Conservation (phyloP, 768 basidiomycete species). For the Strobilomyces confusus region DNA sequence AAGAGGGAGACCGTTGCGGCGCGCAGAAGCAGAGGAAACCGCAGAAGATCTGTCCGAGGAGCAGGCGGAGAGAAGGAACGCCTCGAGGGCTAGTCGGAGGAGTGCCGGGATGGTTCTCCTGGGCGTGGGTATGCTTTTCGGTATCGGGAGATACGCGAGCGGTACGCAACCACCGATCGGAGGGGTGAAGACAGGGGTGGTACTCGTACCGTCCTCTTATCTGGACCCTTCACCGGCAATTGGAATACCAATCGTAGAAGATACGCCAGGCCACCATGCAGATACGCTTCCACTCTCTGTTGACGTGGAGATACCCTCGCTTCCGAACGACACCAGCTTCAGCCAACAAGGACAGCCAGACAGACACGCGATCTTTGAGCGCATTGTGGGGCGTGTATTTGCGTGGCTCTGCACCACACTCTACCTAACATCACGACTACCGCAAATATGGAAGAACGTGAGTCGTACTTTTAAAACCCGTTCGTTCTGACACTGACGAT, state of each 20-base stretch:
- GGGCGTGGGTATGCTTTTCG: constrained; percentile 69
- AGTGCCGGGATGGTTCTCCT: constrained; percentile 81
- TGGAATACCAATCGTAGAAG: constrained; percentile 10
- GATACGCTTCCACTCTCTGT: constrained; percentile 1
- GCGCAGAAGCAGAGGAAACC: constrained; percentile 33
- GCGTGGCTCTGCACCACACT: constrained; percentile 94
- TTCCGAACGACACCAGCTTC: constrained; percentile 1
- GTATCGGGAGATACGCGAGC: constrained; percentile 51
- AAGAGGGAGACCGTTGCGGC: constrained; percentile 46
- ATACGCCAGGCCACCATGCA: constrained; percentile 9
- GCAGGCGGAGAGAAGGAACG: constrained; percentile 28
- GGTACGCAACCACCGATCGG: constrained; percentile 26
- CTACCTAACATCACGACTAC: constrained; percentile 90
- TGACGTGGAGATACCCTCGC: constrained; percentile 18
- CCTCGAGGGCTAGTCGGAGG: constrained; percentile 63
- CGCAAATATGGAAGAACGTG: constrained; percentile 99
- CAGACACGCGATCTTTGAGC: constrained; percentile 40
- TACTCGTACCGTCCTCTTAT: constrained; percentile 34
- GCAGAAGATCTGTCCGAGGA: constrained; percentile 18
- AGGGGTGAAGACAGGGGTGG: constrained; percentile 41
- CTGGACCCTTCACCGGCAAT: background rate
- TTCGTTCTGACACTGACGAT: constrained; percentile 1
- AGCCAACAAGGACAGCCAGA: constrained; percentile 16
- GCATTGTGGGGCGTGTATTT: constrained; percentile 80
- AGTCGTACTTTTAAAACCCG: constrained; percentile 32